Evolutionary conservation across 805 yeast species (phyloP).

Genomic region (Candida silvicultrix): DNA sequence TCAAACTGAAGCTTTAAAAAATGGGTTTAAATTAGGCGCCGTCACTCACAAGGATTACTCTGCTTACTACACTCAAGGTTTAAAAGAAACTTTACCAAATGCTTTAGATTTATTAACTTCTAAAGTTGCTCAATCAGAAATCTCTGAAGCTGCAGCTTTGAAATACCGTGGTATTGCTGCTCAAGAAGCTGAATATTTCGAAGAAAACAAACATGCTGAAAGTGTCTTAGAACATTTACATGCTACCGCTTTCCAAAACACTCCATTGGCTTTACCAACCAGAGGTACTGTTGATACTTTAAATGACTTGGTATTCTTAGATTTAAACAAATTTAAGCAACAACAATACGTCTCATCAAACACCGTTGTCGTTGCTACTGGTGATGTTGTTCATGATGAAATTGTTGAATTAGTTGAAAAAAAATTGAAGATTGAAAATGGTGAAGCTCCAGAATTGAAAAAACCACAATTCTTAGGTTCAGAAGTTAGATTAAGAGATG

Average conservation of each 20-base stretch:
- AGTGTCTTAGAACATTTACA: slow-evolving; percentile 67
- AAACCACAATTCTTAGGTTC: slow-evolving; percentile 75
- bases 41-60: slow-evolving; percentile 57
- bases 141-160: slow-evolving; percentile 38
- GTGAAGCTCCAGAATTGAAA: slow-evolving; percentile 41
- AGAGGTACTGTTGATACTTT: slow-evolving; percentile 69
- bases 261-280: slow-evolving; percentile 71
- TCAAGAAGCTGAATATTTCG: slow-evolving; percentile 45
- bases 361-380: slow-evolving; percentile 63
- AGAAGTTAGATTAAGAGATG: slow-evolving; percentile 84
- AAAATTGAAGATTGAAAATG: slow-evolving; percentile 41
- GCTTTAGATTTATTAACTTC: slow-evolving; percentile 49
- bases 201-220: slow-evolving; percentile 46
- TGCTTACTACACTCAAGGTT: slow-evolving; percentile 51
- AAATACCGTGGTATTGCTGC: slow-evolving; percentile 41
- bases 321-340: slow-evolving; percentile 48
- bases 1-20: slow-evolving; percentile 28
- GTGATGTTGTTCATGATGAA: slow-evolving; percentile 64
- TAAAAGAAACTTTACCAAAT: slow-evolving; percentile 41
- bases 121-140: slow-evolving; percentile 29
- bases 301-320: slow-evolving; percentile 49
- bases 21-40: slow-evolving; percentile 54
- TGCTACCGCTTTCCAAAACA: slow-evolving; percentile 83
- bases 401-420: slow-evolving; percentile 61
- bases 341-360: slow-evolving; percentile 57